These are phyloP conservation scores for Chondrus crispus DNA, from an alignment of 23 red algal species.

Conservation along the genomic window DNA sequence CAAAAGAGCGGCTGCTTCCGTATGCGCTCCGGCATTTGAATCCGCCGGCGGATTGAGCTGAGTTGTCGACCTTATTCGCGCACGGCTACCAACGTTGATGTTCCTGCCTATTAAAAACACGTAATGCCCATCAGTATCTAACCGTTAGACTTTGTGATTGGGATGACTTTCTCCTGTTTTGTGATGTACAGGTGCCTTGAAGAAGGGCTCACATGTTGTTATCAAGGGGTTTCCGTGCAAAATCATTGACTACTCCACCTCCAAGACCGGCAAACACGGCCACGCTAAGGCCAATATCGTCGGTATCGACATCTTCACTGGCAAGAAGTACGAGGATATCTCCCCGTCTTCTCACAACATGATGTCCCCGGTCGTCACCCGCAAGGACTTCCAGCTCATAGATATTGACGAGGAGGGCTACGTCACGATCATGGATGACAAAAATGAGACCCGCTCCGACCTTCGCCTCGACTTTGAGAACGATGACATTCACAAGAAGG, in stretches of 20 bases:
- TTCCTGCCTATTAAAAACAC: too few species aligned
- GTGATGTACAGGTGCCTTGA: slow-evolving; percentile 55
- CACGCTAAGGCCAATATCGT: slow-evolving; percentile 99
- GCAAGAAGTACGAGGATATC: slow-evolving; percentile 98
- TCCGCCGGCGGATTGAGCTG: too few species aligned
- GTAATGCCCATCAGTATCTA: too few species aligned
- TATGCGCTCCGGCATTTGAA: too few species aligned
- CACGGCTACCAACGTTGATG: too few species aligned
- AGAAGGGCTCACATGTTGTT: slow-evolving; percentile 94
- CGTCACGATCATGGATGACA: slow-evolving; percentile 96
- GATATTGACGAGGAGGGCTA: slow-evolving; percentile 94
- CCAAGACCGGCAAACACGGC: slow-evolving; percentile 99
- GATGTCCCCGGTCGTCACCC: slow-evolving; percentile 85
- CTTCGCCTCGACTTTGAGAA: slow-evolving; percentile 73
- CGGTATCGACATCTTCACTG: slow-evolving; percentile 96
- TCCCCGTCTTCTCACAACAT: slow-evolving; percentile 98
- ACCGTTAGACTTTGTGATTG: neutral
- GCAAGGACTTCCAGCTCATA: slow-evolving; percentile 89
- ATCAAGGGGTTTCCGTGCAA: slow-evolving; percentile 99
- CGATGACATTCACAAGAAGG: slow-evolving; percentile 92
- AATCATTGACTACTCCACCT: slow-evolving; percentile 93
- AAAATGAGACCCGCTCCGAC: slow-evolving; percentile 89
- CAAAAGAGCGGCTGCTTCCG: too few species aligned
- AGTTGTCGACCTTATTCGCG: too few species aligned
- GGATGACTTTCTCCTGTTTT: neutral